Evolutionary conservation across 148 eudicot genomes (phyloP).

Genomic region (Nyssa sinensis): DNA sequence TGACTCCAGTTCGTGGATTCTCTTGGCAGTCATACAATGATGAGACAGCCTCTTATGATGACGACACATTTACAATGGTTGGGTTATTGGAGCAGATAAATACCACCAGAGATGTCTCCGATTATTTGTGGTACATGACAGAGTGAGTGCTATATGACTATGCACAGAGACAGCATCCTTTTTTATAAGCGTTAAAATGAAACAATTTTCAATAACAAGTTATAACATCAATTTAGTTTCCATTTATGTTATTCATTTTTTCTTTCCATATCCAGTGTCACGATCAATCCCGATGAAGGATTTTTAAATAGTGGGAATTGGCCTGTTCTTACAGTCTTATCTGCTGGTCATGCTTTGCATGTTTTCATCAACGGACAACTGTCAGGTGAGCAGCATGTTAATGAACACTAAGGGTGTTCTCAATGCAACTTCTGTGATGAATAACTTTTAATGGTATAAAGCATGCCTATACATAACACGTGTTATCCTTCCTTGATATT

Average conservation of each 20-base stretch:
- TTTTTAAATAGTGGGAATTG: conserved; percentile 53
- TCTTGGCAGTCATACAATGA: conserved; percentile 61
- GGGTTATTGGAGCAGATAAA: conserved; percentile 83
- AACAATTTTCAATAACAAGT: background rate
- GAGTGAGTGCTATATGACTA: conserved; percentile 57
- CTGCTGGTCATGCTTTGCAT: conserved; percentile 87
- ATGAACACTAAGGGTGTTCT: background rate
- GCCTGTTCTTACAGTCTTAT: conserved; percentile 66
- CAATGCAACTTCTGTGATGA: background rate
- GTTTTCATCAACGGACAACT: conserved; percentile 60
- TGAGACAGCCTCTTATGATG: conserved; percentile 53
- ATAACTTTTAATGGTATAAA: background rate
- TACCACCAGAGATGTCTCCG: conserved; percentile 72
- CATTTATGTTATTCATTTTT: background rate
- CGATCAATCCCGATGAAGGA: conserved; percentile 46
- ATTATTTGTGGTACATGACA: conserved; percentile 89
- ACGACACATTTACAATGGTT: conserved; percentile 43
- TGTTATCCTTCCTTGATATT: background rate
- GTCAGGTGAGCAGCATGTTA: background rate
- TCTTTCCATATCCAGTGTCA: conserved; percentile 43
- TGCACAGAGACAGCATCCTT: background rate
- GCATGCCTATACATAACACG: background rate
- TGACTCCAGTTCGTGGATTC: conserved; percentile 31
- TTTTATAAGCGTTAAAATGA: background rate
- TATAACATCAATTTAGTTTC: background rate